phyloP scores from a whole-genome alignment of 768 basidiomycete genomes.

The Boletus huronensis region DNA sequence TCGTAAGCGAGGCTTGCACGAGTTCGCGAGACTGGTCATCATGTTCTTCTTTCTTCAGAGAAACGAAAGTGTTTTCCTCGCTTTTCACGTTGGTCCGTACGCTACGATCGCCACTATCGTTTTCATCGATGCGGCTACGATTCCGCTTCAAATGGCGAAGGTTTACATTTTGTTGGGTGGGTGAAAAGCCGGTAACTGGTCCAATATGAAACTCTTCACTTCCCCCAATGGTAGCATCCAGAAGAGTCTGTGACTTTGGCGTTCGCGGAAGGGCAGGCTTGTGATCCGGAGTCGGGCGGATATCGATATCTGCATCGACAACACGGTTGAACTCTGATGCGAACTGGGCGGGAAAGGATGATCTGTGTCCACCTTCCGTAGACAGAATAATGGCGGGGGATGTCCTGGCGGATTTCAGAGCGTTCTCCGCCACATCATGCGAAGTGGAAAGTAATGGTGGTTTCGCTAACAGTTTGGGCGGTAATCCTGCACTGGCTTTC shows the following conservation, averaged over 20 bases:
- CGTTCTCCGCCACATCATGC: neutral
- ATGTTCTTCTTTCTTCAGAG: slow-evolving; percentile 18
- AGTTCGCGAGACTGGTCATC: slow-evolving; percentile 5
- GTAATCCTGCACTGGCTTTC: neutral
- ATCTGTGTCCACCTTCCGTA: slow-evolving; percentile 11
- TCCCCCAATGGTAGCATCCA: slow-evolving; percentile 6
- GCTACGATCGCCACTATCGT: slow-evolving; percentile 28
- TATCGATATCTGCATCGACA: neutral
- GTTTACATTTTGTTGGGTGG: slow-evolving; percentile 27
- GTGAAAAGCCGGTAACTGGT: slow-evolving; percentile 21
- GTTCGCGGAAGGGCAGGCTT: slow-evolving; percentile 15
- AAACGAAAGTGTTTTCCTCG: slow-evolving; percentile 11
- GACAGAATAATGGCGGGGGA: slow-evolving; percentile 8
- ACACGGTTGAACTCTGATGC: slow-evolving; percentile 12
- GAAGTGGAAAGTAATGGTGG: neutral
- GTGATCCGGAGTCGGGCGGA: slow-evolving; percentile 2
- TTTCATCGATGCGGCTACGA: slow-evolving; percentile 27
- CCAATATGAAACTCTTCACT: slow-evolving; percentile 22
- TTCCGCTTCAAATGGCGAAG: slow-evolving; percentile 30
- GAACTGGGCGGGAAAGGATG: slow-evolving; percentile 9
- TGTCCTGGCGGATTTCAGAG: neutral
- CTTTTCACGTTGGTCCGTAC: slow-evolving; percentile 21
- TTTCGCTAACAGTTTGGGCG: neutral
- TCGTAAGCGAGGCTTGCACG: neutral
- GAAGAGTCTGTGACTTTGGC: slow-evolving; percentile 24